Evolutionary conservation across 257 asterid genomes (phyloP).

Genomic region (Scutellaria baicalensis): DNA sequence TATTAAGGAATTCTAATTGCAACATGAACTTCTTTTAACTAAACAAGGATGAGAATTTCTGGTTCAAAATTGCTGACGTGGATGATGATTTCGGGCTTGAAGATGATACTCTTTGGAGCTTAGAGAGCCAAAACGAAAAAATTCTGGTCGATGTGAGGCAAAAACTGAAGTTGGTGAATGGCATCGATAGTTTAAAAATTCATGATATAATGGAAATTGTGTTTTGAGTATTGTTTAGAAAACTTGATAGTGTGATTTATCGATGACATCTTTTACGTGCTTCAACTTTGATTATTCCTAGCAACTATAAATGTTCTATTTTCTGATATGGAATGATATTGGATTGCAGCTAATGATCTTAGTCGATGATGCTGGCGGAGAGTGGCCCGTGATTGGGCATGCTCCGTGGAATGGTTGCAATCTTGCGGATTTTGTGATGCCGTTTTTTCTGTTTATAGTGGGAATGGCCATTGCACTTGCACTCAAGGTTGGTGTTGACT

Average conservation of each 20-base stretch:
- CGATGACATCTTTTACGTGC: background rate
- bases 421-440: constrained; percentile 89
- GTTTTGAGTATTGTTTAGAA: too few relatives aligned
- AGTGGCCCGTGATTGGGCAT: constrained; percentile 67
- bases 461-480: constrained; percentile 77
- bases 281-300: background rate
- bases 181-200: too few relatives aligned
- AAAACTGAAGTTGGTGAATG: too few relatives aligned
- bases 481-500: constrained; percentile 37
- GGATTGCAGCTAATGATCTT: constrained; percentile 54
- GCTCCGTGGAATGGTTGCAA: constrained; percentile 88
- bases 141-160: too few relatives aligned
- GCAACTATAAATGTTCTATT: background rate
- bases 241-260: too few relatives aligned
- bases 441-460: constrained; percentile 71
- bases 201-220: too few relatives aligned
- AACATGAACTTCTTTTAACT: too few relatives aligned
- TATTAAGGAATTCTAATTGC: too few relatives aligned
- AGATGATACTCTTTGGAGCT: too few relatives aligned
- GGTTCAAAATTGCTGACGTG: background rate
- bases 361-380: constrained; percentile 85
- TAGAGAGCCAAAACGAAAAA: too few relatives aligned
- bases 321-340: background rate
- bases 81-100: background rate
- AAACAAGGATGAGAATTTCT: too few relatives aligned